A percentile compares a stretch with the other conserved stretches of the same genome.
Conservation (phyloP, 805 yeast species). For the Ogataea nitratoaversa region DNA sequence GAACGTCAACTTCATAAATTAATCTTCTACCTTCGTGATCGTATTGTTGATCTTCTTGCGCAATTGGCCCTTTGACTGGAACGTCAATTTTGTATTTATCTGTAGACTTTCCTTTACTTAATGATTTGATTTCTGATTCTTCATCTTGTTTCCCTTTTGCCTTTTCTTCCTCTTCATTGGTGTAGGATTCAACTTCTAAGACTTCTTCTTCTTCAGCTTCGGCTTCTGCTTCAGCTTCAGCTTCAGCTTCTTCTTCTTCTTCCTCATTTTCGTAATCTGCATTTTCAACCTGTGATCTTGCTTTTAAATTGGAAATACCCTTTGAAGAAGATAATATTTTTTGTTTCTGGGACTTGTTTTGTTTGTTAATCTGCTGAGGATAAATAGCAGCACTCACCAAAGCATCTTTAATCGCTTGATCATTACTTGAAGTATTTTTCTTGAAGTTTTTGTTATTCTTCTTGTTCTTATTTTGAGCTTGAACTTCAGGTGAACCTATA, state of each 20-base stretch:
- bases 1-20: constrained; percentile 22
- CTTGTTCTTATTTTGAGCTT: too few species aligned
- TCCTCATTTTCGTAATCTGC: constrained; percentile 4
- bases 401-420: too few species aligned
- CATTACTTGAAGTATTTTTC: too few species aligned
- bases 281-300: too few species aligned
- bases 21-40: constrained; percentile 18
- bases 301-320: too few species aligned
- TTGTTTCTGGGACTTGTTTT: too few species aligned
- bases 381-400: too few species aligned
- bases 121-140: constrained; percentile 3
- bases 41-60: constrained; percentile 17
- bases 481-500: too few species aligned
- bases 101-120: too few species aligned
- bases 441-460: too few species aligned
- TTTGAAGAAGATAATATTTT: too few species aligned
- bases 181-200: constrained; percentile 5
- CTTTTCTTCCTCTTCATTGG: background rate
- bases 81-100: constrained; percentile 12
- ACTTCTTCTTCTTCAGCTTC: constrained; percentile 2
- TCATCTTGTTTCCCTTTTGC: background rate
- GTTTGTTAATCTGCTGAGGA: too few species aligned
- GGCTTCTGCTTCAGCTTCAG: background rate
- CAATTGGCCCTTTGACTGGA: constrained; percentile 25
- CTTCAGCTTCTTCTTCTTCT: constrained; percentile 3